A percentile compares a stretch with the other conserved stretches of the same genome.
These are phyloP conservation scores for Acacia concinna DNA, from an alignment of 331 rosid species.

Conservation along the genomic window DNA sequence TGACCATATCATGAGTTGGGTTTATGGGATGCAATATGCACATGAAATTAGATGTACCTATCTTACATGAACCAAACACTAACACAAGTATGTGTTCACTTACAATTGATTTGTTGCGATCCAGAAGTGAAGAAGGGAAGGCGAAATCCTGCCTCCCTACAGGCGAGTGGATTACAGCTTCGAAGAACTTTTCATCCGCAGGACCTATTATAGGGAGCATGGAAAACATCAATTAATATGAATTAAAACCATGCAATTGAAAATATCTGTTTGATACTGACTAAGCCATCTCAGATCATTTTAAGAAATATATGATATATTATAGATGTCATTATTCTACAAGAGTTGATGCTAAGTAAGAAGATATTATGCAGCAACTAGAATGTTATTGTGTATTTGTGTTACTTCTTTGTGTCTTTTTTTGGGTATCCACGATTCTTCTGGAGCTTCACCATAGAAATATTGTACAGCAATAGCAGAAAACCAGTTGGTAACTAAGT, in stretches of 20 bases:
- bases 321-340: not conserved
- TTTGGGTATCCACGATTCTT: not conserved
- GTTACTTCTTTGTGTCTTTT: not conserved
- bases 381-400: not conserved
- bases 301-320: not conserved
- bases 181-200: constrained; percentile 29
- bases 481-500: not conserved
- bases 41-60: not conserved
- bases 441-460: not conserved
- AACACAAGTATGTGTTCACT: constrained; percentile 34
- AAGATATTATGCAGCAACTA: not conserved
- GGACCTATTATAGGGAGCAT: not conserved
- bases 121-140: constrained; percentile 43
- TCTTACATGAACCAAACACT: not conserved
- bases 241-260: not conserved
- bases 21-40: constrained; percentile 21
- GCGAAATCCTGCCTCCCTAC: constrained; percentile 40
- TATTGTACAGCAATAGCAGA: not conserved
- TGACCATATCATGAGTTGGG: constrained; percentile 28
- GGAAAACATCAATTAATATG: not conserved
- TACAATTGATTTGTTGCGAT: constrained; percentile 49
- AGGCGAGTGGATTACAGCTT: constrained; percentile 30
- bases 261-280: not conserved
- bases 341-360: not conserved
- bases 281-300: constrained; percentile 2